Evolutionary conservation across 2,329 filamentous ascomycete genomes (phyloP).

Genomic region (Trichocomaceae sp.): DNA sequence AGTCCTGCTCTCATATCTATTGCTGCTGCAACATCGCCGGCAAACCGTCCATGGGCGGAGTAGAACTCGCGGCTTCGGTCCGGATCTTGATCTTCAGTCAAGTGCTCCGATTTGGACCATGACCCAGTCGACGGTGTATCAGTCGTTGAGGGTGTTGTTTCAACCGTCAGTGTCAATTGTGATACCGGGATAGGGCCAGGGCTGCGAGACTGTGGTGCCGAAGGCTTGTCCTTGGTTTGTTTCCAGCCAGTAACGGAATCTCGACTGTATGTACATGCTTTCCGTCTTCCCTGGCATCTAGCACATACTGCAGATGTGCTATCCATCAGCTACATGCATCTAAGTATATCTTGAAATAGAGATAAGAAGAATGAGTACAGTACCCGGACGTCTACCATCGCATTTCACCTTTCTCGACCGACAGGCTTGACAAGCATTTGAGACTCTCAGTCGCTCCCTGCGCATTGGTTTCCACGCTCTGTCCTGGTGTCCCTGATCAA

Average conservation of each 20-base stretch:
- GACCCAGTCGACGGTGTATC: not conserved
- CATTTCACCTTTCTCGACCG: conserved; percentile 18
- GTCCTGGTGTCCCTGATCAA: not conserved
- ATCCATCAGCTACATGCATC: not conserved
- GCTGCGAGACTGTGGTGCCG: not conserved
- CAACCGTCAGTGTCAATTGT: not conserved
- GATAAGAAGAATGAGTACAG: not conserved
- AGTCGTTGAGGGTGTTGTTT: no score
- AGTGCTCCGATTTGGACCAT: not conserved
- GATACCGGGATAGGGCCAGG: not conserved
- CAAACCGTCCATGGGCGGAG: conserved; percentile 16
- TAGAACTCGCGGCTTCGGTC: conserved; percentile 12
- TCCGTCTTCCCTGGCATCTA: conserved; percentile 10
- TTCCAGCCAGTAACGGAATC: not conserved
- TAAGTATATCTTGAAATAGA: not conserved
- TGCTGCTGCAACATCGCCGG: conserved; percentile 14
- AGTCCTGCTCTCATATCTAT: conserved; percentile 16
- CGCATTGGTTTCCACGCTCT: not conserved
- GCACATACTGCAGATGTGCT: conserved; percentile 9
- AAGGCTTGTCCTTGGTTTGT: not conserved
- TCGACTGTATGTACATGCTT: conserved; percentile 14
- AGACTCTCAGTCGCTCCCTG: conserved; percentile 15
- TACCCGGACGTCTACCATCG: conserved; percentile 17
- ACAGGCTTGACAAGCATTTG: conserved; percentile 17
- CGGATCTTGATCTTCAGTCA: not conserved